Base-by-base conservation (phyloP, 352 stramenopile genomes). In the Globisporangium barbulae region DNA sequence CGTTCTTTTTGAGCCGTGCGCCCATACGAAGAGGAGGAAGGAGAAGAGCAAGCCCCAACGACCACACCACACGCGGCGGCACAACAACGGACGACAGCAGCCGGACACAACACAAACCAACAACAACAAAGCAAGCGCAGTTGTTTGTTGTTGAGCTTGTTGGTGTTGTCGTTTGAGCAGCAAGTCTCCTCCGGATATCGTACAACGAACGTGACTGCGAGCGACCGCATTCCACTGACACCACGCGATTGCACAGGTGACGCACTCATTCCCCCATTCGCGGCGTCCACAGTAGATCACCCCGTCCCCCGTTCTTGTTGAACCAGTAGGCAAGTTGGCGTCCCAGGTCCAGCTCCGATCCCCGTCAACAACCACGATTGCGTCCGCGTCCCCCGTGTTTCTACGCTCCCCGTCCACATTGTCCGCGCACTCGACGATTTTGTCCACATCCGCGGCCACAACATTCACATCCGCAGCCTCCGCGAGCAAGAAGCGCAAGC, bases 201-300 rank as follows among this genome's bases (percentile, higher is more conserved):
- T 21, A 47, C 41, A 47, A 47, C 41, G 41, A 41, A 41, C 41
- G 41, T 22, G 15, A 47, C 15, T 21, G 5, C 41, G 50, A 33
- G 19, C 41, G 50, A 33, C n/a, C 12, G 50, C 31, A 30, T 15
- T 42, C 31, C 28, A 21, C 19, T 57, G 52, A 44, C 31, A 30
- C 41, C 44, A 42, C 9, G 44, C 35, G 35, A 41, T 41, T 41
- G 35, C 1, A 41, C 50, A 41, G 30, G 52, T 57, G 52, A 57
- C 52, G 25, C 48, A 37, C 48, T 66, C 55, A 68, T 58, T 68
- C 55, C 42, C 21, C 59, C 63, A 68, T 64, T 64, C 55, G 55
- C 63, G 55, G 56, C 63, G 55, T 59, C 55, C 48, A n/a, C 39
- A 49, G 55, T 41, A 56, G 33, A 56, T 30, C 17, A 22, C 45